A percentile compares a stretch with the other conserved stretches of the same genome.
Conservation (phyloP, 495 filamentous ascomycete species). For the Podospora conica region DNA sequence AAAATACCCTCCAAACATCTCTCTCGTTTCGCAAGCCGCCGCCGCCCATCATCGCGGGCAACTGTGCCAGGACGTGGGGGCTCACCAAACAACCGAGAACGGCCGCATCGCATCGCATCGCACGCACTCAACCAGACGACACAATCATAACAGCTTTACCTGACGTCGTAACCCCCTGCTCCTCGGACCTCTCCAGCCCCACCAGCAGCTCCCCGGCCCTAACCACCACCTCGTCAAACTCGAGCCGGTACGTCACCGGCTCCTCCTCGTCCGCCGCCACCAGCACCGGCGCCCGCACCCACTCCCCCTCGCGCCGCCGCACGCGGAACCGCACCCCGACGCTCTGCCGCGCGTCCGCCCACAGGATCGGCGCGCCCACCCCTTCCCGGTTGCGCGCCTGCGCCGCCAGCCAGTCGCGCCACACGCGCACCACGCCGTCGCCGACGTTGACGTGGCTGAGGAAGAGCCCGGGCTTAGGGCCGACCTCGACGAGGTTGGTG, state of each 20-base stretch:
- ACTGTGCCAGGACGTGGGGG: neutral
- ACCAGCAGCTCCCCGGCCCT: conserved; percentile 53
- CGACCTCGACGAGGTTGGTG: conserved; percentile 62
- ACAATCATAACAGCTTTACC: conserved; percentile 57
- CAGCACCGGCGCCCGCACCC: conserved; percentile 38
- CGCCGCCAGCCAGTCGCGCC: conserved; percentile 60
- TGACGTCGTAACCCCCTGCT: conserved; percentile 42
- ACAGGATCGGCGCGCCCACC: conserved; percentile 38
- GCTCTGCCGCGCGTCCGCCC: conserved; percentile 49
- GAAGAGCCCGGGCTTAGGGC: conserved; percentile 53
- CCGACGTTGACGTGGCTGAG: conserved; percentile 54
- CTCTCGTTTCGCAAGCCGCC: conserved; percentile 2
- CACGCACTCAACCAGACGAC: conserved; percentile 34
- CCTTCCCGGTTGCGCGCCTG: conserved; percentile 11
- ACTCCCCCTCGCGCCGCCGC: conserved; percentile 20
- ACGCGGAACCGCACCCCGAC: conserved; percentile 57
- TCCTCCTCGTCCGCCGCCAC: conserved; percentile 53
- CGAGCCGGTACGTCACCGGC: conserved; percentile 53
- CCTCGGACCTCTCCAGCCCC: conserved; percentile 50
- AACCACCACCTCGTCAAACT: conserved; percentile 58
- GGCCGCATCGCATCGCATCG: too few relatives aligned
- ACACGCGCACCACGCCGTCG: conserved; percentile 61
- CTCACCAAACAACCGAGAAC: neutral
- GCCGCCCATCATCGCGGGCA: neutral
- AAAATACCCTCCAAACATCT: conserved; percentile 12